A percentile compares a stretch with the other conserved stretches of the same genome.
phyloP scores from a whole-genome alignment of 371 early-diverging fungal species.

The Amoeboradix gromovi region DNA sequence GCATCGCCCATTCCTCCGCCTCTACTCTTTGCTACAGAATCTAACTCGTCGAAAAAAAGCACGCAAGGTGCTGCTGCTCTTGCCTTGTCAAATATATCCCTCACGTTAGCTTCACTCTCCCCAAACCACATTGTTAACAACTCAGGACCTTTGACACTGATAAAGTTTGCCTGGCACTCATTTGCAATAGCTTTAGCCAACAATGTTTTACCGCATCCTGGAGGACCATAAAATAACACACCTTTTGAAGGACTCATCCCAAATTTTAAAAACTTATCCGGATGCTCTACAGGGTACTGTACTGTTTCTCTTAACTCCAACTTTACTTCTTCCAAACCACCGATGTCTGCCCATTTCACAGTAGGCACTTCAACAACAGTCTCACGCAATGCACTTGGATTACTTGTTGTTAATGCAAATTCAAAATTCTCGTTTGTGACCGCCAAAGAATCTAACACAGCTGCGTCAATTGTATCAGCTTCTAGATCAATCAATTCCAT shows the following conservation, averaged over 20 bases:
- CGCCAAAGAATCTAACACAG: constrained; percentile 78
- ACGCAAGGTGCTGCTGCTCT: constrained; percentile 98
- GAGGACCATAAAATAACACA: constrained; percentile 99
- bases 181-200: constrained; percentile 99
- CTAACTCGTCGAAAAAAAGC: constrained; percentile 99
- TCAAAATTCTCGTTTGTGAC: constrained; percentile 97
- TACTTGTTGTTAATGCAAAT: constrained; percentile 79
- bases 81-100: constrained; percentile 98
- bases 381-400: constrained; percentile 98
- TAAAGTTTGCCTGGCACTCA: constrained; percentile 99
- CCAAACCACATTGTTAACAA: constrained; percentile 99
- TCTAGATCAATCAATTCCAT: constrained; percentile 85
- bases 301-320: constrained; percentile 97
- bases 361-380: constrained; percentile 98
- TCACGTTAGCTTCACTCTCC: constrained; percentile 97
- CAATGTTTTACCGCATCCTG: constrained; percentile 99
- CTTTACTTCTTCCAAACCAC: constrained; percentile 96
- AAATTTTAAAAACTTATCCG: constrained; percentile 98
- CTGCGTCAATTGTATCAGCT: constrained; percentile 92
- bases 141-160: constrained; percentile 99
- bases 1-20: constrained; percentile 51
- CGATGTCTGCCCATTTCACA: constrained; percentile 93
- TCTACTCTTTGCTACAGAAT: constrained; percentile 95
- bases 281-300: constrained; percentile 98
- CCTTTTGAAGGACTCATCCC: constrained; percentile 98